Evolutionary conservation across 345 rosid genomes (phyloP).

Genomic region (Bruguiera sexangula): DNA sequence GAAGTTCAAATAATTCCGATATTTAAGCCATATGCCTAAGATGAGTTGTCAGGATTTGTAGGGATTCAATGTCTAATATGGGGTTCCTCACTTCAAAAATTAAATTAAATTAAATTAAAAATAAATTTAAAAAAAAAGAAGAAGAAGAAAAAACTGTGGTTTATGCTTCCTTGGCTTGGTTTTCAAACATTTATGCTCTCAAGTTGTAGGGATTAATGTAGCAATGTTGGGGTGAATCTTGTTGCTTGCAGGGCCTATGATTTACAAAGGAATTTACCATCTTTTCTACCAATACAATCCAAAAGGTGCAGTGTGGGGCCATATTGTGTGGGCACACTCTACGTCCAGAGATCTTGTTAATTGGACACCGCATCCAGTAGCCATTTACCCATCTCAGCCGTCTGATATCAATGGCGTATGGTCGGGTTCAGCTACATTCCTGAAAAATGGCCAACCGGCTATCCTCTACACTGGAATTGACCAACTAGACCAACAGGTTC

Average conservation of each 20-base stretch:
- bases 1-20: too few species aligned
- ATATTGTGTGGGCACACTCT: constrained; percentile 84
- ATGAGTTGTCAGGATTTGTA: too few species aligned
- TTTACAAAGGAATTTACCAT: constrained; percentile 73
- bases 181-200: too few species aligned
- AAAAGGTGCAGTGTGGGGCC: constrained; percentile 61
- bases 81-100: too few species aligned
- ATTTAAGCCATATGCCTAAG: too few species aligned
- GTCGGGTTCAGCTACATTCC: constrained; percentile 75
- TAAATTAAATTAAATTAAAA: not conserved
- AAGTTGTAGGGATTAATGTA: too few species aligned
- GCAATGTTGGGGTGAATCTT: too few species aligned
- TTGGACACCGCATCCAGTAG: constrained; percentile 55
- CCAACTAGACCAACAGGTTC: constrained; percentile 40
- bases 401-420: constrained; percentile 63
- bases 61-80: too few species aligned
- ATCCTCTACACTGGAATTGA: constrained; percentile 69
- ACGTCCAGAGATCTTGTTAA: constrained; percentile 66
- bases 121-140: too few species aligned
- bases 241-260: constrained; percentile 48
- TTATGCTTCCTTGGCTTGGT: too few species aligned
- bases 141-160: too few species aligned
- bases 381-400: constrained; percentile 55
- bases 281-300: constrained; percentile 77
- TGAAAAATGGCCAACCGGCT: constrained; percentile 45